Evolutionary conservation across 2,329 filamentous ascomycete genomes (phyloP), one percentile per base, ranked within the genome.

Genomic region (Ophiostoma ips): DNA sequence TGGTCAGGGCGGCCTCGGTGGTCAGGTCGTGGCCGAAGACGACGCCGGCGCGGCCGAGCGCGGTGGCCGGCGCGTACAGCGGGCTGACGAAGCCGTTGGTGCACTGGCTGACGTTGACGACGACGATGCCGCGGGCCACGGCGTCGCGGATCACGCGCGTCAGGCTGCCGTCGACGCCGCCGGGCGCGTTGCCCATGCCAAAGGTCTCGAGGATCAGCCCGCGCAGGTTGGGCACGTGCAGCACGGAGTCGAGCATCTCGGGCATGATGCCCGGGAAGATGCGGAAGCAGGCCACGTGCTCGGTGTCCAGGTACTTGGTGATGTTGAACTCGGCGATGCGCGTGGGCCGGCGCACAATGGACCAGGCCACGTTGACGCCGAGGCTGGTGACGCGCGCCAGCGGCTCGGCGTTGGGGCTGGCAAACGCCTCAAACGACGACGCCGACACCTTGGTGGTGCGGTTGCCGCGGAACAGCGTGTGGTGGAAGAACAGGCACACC

Each of bases 101-200:
- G 71, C 89, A 95, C 68, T 95, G 89, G 47, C 86, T 94, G 53
- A 95, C 82, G 62, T 94, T 95, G 57, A 95, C 86, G 53, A 95
- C 82, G 52, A 92, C 79, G 56, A 92, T 81, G 35, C 87, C 88
- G 52, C 87, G 77, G 60, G 81, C 71, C 37, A 94, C 86, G 19
- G 86, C 88, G 40, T 80, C 77, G 16, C 78, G 75, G 59, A 95
- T 79, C 46, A 90, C 84, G 50, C 79, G 79, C 15, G 84, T 88
- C 63, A 95, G 75, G 48, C 79, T 81, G 50, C 85, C 85, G 61
- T 92, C 85, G 45, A 81, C 75, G 30, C 87, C 87, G 36, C 83
- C 84, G 3, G 89, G 89, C 11, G 89, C 84, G 66, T 95, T 95
- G 51, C 89, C 89, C 63, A 92, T 88, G 53, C 89, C 89, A 64